phyloP scores from a whole-genome alignment of 2,329 filamentous ascomycete genomes.

The Capronia americana region DNA sequence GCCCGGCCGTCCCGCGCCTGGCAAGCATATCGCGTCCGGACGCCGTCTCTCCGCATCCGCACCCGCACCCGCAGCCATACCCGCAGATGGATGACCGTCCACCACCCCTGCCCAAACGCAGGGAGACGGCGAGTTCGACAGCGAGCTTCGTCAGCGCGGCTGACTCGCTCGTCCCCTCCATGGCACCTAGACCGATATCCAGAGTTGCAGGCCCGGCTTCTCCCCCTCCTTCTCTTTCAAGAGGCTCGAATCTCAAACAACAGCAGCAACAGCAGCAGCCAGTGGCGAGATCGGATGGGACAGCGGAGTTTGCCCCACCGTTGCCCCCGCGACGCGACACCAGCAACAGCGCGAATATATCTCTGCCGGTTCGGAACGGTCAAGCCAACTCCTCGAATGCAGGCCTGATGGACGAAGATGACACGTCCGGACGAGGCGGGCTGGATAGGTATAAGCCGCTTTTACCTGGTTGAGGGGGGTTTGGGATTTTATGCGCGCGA shows the following conservation, averaged over 20 bases:
- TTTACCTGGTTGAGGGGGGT: conserved; percentile 24
- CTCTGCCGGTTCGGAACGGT: conserved; percentile 11
- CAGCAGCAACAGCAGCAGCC: conserved; percentile 6
- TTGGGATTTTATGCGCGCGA: background rate
- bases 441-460: conserved; percentile 35
- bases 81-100: conserved; percentile 22
- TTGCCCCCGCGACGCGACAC: conserved; percentile 31
- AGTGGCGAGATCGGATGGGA: background rate
- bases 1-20: conserved; percentile 20
- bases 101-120: conserved; percentile 35
- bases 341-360: background rate
- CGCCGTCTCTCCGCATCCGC: background rate
- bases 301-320: conserved; percentile 19
- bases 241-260: conserved; percentile 14
- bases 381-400: background rate
- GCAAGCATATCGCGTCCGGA: conserved; percentile 14
- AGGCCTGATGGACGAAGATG: conserved; percentile 27
- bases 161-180: conserved; percentile 16
- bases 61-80: background rate
- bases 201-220: conserved; percentile 7
- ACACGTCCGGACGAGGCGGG: conserved; percentile 6
- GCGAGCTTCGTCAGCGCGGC: conserved; percentile 31
- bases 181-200: conserved; percentile 7
- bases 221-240: conserved; percentile 8
- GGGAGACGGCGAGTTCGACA: conserved; percentile 32